Evolutionary conservation across 208 protist genomes (phyloP).

Genomic region (Acanthamoeba healyi): DNA sequence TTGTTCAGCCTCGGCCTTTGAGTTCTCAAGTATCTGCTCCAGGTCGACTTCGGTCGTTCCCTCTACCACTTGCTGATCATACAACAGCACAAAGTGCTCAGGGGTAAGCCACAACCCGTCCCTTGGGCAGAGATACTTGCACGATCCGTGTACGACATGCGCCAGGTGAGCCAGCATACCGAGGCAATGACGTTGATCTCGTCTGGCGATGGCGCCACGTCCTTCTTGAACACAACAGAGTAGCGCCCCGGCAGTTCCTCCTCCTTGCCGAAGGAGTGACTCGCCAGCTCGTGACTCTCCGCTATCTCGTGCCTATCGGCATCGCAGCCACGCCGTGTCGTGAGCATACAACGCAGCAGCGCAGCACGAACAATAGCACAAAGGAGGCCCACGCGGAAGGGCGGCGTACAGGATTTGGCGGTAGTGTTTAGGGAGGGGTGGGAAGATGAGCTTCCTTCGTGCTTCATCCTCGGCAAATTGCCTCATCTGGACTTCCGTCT

Average conservation of each 20-base stretch:
- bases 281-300: slow-evolving; percentile 57
- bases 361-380: too few species aligned
- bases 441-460: slow-evolving; percentile 18
- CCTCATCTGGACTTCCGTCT: not conserved
- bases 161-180: not conserved
- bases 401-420: slow-evolving; percentile 63
- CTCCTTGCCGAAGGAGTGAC: slow-evolving; percentile 65
- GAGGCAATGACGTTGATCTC: slow-evolving; percentile 42
- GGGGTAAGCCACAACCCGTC: too few species aligned
- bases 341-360: not conserved
- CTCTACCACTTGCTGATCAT: not conserved
- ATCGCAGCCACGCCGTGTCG: not conserved
- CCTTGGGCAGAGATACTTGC: too few species aligned
- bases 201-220: slow-evolving; percentile 22
- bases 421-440: slow-evolving; percentile 33
- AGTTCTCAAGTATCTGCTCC: slow-evolving; percentile 39
- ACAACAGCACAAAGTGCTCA: not conserved
- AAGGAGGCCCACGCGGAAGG: not conserved
- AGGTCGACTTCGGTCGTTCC: slow-evolving; percentile 11
- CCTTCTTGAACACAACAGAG: slow-evolving; percentile 60
- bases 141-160: not conserved
- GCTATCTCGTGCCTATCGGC: slow-evolving; percentile 57
- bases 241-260: slow-evolving; percentile 22
- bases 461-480: slow-evolving; percentile 10
- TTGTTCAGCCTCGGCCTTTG: not conserved